Percentiles rank a stretch among this genome's conserved stretches.
Conservation (phyloP, 768 basidiomycete species). For the Tephrocybe sp. region DNA sequence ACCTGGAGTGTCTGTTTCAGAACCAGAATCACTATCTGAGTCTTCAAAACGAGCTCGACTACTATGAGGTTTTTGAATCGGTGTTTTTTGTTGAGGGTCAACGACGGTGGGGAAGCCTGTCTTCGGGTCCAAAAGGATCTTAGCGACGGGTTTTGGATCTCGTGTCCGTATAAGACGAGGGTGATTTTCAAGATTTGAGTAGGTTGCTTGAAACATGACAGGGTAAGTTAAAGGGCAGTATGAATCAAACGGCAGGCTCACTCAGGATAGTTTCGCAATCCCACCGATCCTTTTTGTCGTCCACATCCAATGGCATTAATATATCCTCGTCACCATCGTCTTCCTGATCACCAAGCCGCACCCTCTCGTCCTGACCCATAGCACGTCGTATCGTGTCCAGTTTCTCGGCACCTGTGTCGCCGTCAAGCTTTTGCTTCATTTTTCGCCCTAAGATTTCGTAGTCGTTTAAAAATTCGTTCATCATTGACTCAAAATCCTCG, state of each 20-base stretch:
- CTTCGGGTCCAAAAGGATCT: conserved; percentile 71
- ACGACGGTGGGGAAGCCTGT: conserved; percentile 72
- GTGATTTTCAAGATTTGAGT: conserved; percentile 97
- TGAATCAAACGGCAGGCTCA: conserved; percentile 39
- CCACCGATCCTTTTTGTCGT: conserved; percentile 79
- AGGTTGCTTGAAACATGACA: conserved; percentile 72
- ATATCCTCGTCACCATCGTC: conserved; percentile 45
- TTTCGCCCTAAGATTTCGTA: conserved; percentile 91
- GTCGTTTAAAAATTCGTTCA: conserved; percentile 91
- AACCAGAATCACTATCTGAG: conserved; percentile 26
- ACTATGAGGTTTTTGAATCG: conserved; percentile 13
- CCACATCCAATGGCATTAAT: conserved; percentile 41
- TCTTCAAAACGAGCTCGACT: conserved; percentile 15
- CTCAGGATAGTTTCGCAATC: conserved; percentile 96
- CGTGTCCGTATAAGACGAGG: conserved; percentile 82
- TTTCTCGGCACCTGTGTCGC: conserved; percentile 75
- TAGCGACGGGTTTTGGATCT: conserved; percentile 51
- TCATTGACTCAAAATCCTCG: conserved; percentile 86
- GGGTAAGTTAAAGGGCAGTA: not conserved
- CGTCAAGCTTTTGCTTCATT: conserved; percentile 73
- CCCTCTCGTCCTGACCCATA: conserved; percentile 68
- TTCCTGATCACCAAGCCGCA: conserved; percentile 42
- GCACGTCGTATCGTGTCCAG: conserved; percentile 77
- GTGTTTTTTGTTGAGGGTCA: conserved; percentile 20
- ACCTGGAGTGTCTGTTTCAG: conserved; percentile 26